phyloP scores from a whole-genome alignment of 495 filamentous ascomycete genomes.

The Hypoxylon crocopeplum region DNA sequence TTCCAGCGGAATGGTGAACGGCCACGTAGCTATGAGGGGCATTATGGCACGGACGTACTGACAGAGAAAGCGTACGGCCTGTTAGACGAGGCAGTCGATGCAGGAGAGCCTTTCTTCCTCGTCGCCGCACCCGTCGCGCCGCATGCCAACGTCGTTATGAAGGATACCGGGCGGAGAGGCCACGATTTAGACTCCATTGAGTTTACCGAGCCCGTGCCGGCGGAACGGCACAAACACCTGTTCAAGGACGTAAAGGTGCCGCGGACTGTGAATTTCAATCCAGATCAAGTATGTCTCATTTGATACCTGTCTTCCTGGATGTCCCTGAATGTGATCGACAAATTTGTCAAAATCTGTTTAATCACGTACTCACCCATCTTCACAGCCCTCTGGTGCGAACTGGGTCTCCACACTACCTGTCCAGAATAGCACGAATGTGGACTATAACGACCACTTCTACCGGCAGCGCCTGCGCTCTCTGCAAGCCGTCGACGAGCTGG shows the following conservation, averaged over 20 bases:
- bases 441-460: conserved; percentile 71
- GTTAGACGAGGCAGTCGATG: conserved; percentile 62
- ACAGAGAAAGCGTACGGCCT: conserved; percentile 66
- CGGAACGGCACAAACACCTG: conserved; percentile 48
- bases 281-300: conserved; percentile 55
- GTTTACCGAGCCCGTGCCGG: conserved; percentile 58
- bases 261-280: conserved; percentile 55
- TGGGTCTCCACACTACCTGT: conserved; percentile 62
- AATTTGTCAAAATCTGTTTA: no score
- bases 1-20: conserved; percentile 66
- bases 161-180: neutral
- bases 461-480: conserved; percentile 65
- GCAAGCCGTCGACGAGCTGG: conserved; percentile 70
- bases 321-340: no score
- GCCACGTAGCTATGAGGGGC: conserved; percentile 60
- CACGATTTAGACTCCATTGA: neutral
- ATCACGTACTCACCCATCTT: conserved; percentile 15
- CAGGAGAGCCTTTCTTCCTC: conserved; percentile 64
- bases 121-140: conserved; percentile 66
- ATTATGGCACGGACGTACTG: conserved; percentile 68
- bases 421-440: conserved; percentile 61
- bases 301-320: no score
- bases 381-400: conserved; percentile 58
- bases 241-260: conserved; percentile 56
- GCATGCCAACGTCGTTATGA: conserved; percentile 62